Evolutionary conservation across 805 yeast genomes (phyloP).

Genomic region (Spathaspora girioi): DNA sequence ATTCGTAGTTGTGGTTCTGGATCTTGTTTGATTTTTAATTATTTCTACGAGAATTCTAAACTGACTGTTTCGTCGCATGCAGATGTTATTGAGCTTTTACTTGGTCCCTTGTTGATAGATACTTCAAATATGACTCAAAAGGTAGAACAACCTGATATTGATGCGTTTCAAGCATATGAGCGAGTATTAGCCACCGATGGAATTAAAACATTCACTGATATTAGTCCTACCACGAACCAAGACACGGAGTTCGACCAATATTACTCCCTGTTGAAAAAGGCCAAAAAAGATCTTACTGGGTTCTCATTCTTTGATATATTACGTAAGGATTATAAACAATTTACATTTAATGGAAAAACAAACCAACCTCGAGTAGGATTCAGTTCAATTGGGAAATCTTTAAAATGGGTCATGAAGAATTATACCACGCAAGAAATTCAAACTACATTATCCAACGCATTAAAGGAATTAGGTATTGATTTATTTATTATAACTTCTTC

Average conservation of each 20-base stretch:
- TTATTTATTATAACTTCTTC: conserved; percentile 36
- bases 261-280: conserved; percentile 30
- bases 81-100: conserved; percentile 44
- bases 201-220: background rate
- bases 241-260: conserved; percentile 7
- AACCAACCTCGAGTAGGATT: conserved; percentile 57
- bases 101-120: conserved; percentile 74
- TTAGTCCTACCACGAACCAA: too few relatives aligned
- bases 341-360: conserved; percentile 27
- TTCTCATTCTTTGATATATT: conserved; percentile 60
- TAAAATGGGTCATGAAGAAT: conserved; percentile 46
- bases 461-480: conserved; percentile 20
- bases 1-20: conserved; percentile 73
- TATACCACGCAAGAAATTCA: conserved; percentile 21
- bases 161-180: conserved; percentile 40
- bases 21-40: conserved; percentile 64
- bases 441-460: conserved; percentile 17
- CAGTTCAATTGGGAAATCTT: conserved; percentile 65
- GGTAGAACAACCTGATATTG: conserved; percentile 57
- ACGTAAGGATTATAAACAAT: conserved; percentile 82
- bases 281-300: conserved; percentile 63
- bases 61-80: conserved; percentile 14
- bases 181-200: conserved; percentile 8
- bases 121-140: conserved; percentile 65
- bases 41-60: conserved; percentile 41